Evolutionary conservation across 2,329 filamentous ascomycete species (phyloP).

Genomic region (Cercospora sp.): DNA sequence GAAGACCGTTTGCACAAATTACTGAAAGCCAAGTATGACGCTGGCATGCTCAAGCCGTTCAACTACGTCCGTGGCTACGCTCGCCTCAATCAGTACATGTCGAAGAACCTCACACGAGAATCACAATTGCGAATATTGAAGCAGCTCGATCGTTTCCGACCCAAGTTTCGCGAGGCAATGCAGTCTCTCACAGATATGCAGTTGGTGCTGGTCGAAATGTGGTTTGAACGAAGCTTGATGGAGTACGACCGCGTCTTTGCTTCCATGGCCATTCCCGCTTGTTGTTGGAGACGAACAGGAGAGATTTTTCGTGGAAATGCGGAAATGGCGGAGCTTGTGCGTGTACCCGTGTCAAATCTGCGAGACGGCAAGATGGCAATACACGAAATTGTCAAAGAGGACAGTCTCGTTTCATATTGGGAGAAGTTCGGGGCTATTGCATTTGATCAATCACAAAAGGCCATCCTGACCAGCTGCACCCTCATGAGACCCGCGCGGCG

Average conservation of each 20-base stretch:
- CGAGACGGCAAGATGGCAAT: slow-evolving; percentile 92
- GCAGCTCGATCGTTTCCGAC: slow-evolving; percentile 88
- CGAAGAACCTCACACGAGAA: slow-evolving; percentile 76
- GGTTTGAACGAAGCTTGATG: slow-evolving; percentile 95
- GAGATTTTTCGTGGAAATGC: slow-evolving; percentile 98
- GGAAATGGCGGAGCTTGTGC: slow-evolving; percentile 96
- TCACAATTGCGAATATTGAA: slow-evolving; percentile 90
- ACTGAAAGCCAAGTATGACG: slow-evolving; percentile 92
- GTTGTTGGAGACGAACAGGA: slow-evolving; percentile 93
- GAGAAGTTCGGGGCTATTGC: slow-evolving; percentile 98
- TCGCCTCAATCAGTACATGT: slow-evolving; percentile 85
- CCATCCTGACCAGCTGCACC: slow-evolving; percentile 88
- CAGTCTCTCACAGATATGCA: slow-evolving; percentile 91
- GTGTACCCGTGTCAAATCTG: slow-evolving; percentile 85
- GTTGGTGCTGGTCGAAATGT: slow-evolving; percentile 95
- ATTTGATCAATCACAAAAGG: slow-evolving; percentile 91
- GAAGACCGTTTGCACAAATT: slow-evolving; percentile 95
- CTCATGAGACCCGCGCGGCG: slow-evolving; percentile 71
- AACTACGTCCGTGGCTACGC: slow-evolving; percentile 98
- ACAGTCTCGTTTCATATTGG: slow-evolving; percentile 95
- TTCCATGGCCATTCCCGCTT: slow-evolving; percentile 97
- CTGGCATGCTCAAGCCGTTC: slow-evolving; percentile 90
- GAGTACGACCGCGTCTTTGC: slow-evolving; percentile 98
- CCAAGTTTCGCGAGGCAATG: slow-evolving; percentile 94
- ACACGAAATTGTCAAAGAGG: slow-evolving; percentile 93